Percentiles rank a stretch among this genome's conserved stretches.
These are phyloP conservation scores for Polyplosphaeria fusca DNA, from an alignment of 495 filamentous ascomycete genomes.

Conservation along the genomic window DNA sequence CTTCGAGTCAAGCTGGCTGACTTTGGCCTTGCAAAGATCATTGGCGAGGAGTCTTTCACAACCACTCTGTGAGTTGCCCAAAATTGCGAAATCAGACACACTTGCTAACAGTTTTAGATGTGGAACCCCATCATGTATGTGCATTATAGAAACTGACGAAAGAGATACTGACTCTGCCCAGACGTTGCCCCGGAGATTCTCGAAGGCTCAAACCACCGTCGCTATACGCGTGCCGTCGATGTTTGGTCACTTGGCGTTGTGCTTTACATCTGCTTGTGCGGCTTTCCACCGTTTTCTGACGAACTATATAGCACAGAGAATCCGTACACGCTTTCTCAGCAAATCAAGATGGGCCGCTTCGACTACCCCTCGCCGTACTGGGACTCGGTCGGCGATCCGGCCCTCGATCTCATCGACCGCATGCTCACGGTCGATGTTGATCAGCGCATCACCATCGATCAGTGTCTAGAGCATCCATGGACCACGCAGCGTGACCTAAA, in stretches of 20 bases:
- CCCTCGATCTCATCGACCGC: conserved; percentile 87
- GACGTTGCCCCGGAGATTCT: conserved; percentile 91
- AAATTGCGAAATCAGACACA: not conserved
- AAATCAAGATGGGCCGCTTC: conserved; percentile 84
- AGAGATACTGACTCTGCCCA: conserved; percentile 40
- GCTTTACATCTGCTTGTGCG: conserved; percentile 98
- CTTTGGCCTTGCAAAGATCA: conserved; percentile 97
- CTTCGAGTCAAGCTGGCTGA: conserved; percentile 90
- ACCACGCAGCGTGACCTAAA: conserved; percentile 50
- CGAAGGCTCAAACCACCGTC: conserved; percentile 68
- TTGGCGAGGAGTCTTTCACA: conserved; percentile 97
- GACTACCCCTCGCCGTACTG: conserved; percentile 98
- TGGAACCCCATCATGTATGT: conserved; percentile 83
- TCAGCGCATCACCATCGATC: conserved; percentile 78
- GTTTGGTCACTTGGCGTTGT: conserved; percentile 97
- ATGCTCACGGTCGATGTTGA: conserved; percentile 90
- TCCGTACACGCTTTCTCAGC: conserved; percentile 81
- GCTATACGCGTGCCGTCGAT: conserved; percentile 93
- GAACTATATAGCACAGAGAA: conserved; percentile 76
- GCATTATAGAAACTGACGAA: not conserved
- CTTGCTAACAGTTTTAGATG: conserved; percentile 52
- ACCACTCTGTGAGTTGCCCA: conserved; percentile 68
- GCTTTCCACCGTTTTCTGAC: conserved; percentile 95
- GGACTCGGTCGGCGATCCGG: conserved; percentile 87
- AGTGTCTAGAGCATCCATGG: conserved; percentile 93